Base-by-base conservation (phyloP, 805 yeast genomes). In the Kodamaea hsintzibuensis region DNA sequence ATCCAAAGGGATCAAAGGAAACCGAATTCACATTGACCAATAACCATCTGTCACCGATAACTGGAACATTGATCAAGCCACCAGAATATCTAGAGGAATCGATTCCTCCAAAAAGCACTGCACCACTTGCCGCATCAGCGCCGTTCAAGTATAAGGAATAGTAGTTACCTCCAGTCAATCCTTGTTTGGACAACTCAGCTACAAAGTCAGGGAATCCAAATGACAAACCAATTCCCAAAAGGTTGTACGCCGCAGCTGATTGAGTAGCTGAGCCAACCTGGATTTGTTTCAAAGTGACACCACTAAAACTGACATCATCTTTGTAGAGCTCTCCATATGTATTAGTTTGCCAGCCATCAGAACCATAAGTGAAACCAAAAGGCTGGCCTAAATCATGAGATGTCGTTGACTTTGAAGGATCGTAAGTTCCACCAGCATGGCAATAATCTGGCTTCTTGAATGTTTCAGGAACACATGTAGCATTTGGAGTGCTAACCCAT, bases 101-200 rank as follows among this genome's bases (percentile, higher is more conserved):
- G 22, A 84, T 78, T 27, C 86, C 95, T 49, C 95, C 93, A 72
- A 88, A 88, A 45, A 88, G 64, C 16, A 88, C 72, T 13, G 76
- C 67, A 3, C 76, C 76, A 2, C 55, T 40, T 13, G 52, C 40
- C 55, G 61, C 47, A 44, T 51, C 22, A 3, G 54, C 58, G 37
- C 60, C 58, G 38, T 62, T 59, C 55, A 70, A 55, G 54, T 58
- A 64, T 14, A 72, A 25, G 0, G 74, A 63, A 42, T 63, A 68
- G 18, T 62, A 38, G 42, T 56, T 54, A 46, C 58, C 57, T 7
- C 55, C 56, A 33, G 69, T 70, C 10, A 59, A 44, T 2, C 72
- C 73, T 8, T 63, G 69, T 4, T 61, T 49, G 57, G 69, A 57
- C 42, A 70, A 49, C 10, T 54, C 55, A 10, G 55, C 56, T 8